These are phyloP conservation scores for Aureobasidium subglaciale DNA, from an alignment of 2,329 filamentous ascomycete species.

Conservation along the genomic window DNA sequence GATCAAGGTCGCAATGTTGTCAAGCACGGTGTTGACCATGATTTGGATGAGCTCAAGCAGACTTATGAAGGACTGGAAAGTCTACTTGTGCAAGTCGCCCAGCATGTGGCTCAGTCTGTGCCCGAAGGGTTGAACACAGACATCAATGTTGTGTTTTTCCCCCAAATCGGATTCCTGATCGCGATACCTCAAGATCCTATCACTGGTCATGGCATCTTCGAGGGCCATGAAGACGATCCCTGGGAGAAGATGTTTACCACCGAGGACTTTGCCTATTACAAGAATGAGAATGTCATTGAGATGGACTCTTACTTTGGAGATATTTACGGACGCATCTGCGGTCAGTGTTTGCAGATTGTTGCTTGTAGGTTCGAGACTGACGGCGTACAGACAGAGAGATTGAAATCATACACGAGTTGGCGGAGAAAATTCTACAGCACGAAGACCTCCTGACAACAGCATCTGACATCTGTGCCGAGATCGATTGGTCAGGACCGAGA, in stretches of 20 bases:
- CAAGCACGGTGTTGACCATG: slow-evolving; percentile 59
- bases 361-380: too few relatives aligned
- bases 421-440: slow-evolving; percentile 61
- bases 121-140: slow-evolving; percentile 49
- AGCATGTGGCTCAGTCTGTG: slow-evolving; percentile 55
- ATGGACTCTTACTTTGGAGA: slow-evolving; percentile 80
- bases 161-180: slow-evolving; percentile 84
- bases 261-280: slow-evolving; percentile 68
- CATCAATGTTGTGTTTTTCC: slow-evolving; percentile 80
- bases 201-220: slow-evolving; percentile 54
- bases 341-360: slow-evolving; percentile 48
- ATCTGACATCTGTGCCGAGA: slow-evolving; percentile 77
- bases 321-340: slow-evolving; percentile 74
- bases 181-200: slow-evolving; percentile 58
- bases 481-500: slow-evolving; percentile 52
- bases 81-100: slow-evolving; percentile 62
- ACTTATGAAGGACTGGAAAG: slow-evolving; percentile 70
- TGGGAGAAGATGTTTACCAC: slow-evolving; percentile 78
- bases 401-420: slow-evolving; percentile 73
- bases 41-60: slow-evolving; percentile 71
- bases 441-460: slow-evolving; percentile 58
- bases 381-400: slow-evolving; percentile 67
- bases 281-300: slow-evolving; percentile 71
- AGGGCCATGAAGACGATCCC: slow-evolving; percentile 50
- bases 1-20: slow-evolving; percentile 67